These are phyloP conservation scores for Brassica hybrid DNA, from an alignment of 441 rosid genomes.

Conservation along the genomic window DNA sequence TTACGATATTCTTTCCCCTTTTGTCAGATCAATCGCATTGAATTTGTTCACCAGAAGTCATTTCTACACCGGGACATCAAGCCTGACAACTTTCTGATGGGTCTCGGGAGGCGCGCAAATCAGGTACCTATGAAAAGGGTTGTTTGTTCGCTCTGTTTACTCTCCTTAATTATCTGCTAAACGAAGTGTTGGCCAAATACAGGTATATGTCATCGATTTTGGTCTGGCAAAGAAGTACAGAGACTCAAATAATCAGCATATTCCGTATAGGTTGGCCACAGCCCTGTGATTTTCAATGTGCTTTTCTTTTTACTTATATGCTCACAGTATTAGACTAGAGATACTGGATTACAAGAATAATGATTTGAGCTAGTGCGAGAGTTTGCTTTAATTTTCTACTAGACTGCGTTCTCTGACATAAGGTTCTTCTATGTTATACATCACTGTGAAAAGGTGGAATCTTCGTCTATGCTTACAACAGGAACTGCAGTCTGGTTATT, in stretches of 20 bases:
- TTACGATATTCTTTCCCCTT: constrained; percentile 21
- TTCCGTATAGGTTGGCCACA: constrained; percentile 75
- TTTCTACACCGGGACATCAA: constrained; percentile 90
- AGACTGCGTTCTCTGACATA: constrained; percentile 6
- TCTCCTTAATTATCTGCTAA: constrained; percentile 16
- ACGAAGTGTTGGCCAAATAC: constrained; percentile 27
- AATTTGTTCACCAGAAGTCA: constrained; percentile 84
- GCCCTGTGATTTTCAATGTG: constrained; percentile 14
- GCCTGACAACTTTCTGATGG: constrained; percentile 97
- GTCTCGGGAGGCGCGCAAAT: constrained; percentile 91
- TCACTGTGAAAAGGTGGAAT: background rate
- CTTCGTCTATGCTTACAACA: constrained; percentile 10
- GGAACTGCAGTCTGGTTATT: constrained; percentile 8
- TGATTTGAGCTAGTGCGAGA: constrained; percentile 11
- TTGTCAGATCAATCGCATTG: constrained; percentile 82
- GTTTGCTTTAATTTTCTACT: background rate
- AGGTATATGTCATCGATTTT: constrained; percentile 90
- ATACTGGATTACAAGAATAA: constrained; percentile 6
- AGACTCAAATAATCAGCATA: constrained; percentile 86
- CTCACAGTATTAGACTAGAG: background rate
- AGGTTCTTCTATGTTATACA: constrained; percentile 9
- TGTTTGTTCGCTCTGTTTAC: constrained; percentile 2
- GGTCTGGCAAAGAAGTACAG: constrained; percentile 91
- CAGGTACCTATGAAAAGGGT: constrained; percentile 52
- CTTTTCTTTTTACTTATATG: constrained; percentile 12